phyloP scores from a whole-genome alignment of 169 alveolate genomes.

The Theileria orientalis region DNA sequence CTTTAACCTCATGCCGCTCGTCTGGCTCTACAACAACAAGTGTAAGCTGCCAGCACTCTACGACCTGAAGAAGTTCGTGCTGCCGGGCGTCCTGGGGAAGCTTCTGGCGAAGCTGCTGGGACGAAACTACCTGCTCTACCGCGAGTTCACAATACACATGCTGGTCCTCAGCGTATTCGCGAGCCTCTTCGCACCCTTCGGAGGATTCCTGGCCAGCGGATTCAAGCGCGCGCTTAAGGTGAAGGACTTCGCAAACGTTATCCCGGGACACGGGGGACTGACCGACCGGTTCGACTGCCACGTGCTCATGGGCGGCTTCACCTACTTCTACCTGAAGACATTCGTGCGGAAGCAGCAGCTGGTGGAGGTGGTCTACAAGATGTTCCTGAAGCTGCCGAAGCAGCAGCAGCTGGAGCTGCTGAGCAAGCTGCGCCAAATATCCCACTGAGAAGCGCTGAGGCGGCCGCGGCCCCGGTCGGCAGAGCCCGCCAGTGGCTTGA shows the following conservation, averaged over 20 bases:
- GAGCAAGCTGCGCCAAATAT: conserved; percentile 28
- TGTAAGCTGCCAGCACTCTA: conserved; percentile 15
- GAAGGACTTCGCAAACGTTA: conserved; percentile 96
- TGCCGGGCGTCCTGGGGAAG: conserved; percentile 42
- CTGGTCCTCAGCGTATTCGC: conserved; percentile 93
- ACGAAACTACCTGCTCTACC: background rate
- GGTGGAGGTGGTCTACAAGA: conserved; percentile 48
- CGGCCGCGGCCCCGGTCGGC: no score
- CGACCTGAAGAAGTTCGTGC: conserved; percentile 26
- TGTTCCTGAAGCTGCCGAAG: conserved; percentile 30
- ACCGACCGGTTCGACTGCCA: conserved; percentile 99
- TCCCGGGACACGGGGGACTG: conserved; percentile 99
- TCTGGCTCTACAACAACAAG: conserved; percentile 29
- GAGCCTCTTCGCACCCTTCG: conserved; percentile 97
- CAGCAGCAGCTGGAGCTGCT: conserved; percentile 32
- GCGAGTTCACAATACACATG: conserved; percentile 82
- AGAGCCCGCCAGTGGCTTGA: no score
- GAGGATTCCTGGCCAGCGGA: conserved; percentile 99
- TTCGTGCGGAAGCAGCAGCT: conserved; percentile 42
- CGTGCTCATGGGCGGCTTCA: conserved; percentile 86
- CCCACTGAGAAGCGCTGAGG: conserved; percentile 10
- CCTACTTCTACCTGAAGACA: conserved; percentile 79
- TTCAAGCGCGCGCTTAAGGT: conserved; percentile 96
- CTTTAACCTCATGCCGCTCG: conserved; percentile 83
- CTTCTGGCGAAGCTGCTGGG: conserved; percentile 26